Percentiles rank a stretch among this genome's conserved stretches.
These are phyloP conservation scores for Xylaria grammica DNA, from an alignment of 495 filamentous ascomycete species.

Conservation along the genomic window DNA sequence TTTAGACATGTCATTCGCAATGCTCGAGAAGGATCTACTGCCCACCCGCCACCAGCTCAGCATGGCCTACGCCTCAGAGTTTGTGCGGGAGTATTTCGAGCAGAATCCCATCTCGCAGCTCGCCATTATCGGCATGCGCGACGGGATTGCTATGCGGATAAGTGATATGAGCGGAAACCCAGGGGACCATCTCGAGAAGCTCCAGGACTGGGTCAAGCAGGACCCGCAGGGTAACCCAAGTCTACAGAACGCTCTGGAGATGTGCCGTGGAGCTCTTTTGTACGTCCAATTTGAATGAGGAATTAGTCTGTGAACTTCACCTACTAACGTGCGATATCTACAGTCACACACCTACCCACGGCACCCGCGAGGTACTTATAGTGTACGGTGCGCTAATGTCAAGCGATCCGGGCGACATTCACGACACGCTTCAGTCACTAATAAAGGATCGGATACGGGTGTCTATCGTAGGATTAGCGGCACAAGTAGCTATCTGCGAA, in stretches of 20 bases:
- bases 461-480: slow-evolving; percentile 85
- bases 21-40: slow-evolving; percentile 92
- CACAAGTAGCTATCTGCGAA: slow-evolving; percentile 87
- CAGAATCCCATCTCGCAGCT: slow-evolving; percentile 99
- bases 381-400: slow-evolving; percentile 90
- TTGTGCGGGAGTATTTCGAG: slow-evolving; percentile 94
- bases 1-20: slow-evolving; percentile 90
- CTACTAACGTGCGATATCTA: slow-evolving; percentile 19
- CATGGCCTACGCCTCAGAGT: slow-evolving; percentile 83
- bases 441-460: slow-evolving; percentile 83
- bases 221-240: slow-evolving; percentile 90
- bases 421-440: slow-evolving; percentile 80
- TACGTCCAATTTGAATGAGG: slow-evolving; percentile 44
- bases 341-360: slow-evolving; percentile 88
- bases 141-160: slow-evolving; percentile 83
- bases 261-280: slow-evolving; percentile 88
- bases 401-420: slow-evolving; percentile 93
- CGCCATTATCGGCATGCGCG: slow-evolving; percentile 86
- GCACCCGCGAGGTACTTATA: slow-evolving; percentile 89
- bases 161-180: slow-evolving; percentile 92
- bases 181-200: slow-evolving; percentile 78
- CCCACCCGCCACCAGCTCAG: slow-evolving; percentile 84
- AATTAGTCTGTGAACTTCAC: neutral
- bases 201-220: slow-evolving; percentile 71
- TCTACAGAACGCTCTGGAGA: slow-evolving; percentile 93